These are phyloP conservation scores for Geotrichum reessii DNA, from an alignment of 1,139 yeast genomes.

Conservation along the genomic window DNA sequence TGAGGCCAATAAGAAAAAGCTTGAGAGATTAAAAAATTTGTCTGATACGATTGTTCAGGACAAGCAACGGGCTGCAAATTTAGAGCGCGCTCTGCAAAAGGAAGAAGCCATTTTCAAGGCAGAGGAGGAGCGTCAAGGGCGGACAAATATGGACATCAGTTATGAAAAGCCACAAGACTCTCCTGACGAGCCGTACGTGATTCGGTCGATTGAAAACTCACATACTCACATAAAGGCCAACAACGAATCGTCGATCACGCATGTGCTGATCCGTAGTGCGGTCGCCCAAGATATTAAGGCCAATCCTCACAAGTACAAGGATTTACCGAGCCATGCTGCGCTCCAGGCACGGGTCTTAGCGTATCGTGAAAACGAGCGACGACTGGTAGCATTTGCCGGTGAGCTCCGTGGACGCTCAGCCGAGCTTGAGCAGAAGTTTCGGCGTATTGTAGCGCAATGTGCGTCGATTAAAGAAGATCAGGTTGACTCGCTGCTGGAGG, in stretches of 20 bases:
- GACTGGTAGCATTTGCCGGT: constrained; percentile 47
- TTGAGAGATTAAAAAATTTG: constrained; percentile 41
- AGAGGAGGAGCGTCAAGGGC: constrained; percentile 29
- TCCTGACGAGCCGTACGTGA: constrained; percentile 43
- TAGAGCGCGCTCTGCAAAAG: constrained; percentile 52
- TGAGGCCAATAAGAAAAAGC: constrained; percentile 42
- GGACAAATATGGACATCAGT: constrained; percentile 1
- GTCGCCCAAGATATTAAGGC: constrained; percentile 1
- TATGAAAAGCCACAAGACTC: not conserved
- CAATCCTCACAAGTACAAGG: constrained; percentile 1
- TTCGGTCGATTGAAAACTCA: not conserved
- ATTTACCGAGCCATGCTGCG: constrained; percentile 56
- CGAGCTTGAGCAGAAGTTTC: constrained; percentile 74
- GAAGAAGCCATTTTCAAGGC: constrained; percentile 50
- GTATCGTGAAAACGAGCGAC: constrained; percentile 59
- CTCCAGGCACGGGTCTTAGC: constrained; percentile 76
- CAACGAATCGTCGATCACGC: constrained; percentile 5
- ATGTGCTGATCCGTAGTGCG: constrained; percentile 3
- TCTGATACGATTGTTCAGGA: constrained; percentile 42
- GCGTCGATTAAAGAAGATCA: constrained; percentile 75
- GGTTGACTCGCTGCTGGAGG: constrained; percentile 79
- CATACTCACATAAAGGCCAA: not conserved
- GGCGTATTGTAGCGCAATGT: constrained; percentile 84
- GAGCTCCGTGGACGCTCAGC: constrained; percentile 49
- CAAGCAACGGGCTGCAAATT: constrained; percentile 48